Conservation (phyloP, 108 stramenopile genomes). For the Skeletonema grethae region DNA sequence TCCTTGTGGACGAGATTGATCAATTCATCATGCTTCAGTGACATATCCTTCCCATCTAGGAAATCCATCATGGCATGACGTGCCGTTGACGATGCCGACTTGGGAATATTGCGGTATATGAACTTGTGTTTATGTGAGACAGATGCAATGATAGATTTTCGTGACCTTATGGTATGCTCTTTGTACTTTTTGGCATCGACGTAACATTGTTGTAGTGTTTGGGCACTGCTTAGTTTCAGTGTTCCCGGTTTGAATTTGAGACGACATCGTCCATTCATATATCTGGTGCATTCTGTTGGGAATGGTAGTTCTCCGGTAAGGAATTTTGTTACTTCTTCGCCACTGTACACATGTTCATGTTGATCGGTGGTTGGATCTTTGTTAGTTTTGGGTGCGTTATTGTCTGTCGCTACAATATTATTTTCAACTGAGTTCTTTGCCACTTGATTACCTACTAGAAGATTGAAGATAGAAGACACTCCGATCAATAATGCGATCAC, state of each 20-base stretch:
- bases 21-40: conserved; percentile 7
- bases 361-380: background rate
- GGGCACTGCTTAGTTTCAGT: conserved; percentile 13
- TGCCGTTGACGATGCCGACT: conserved; percentile 37
- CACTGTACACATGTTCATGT: background rate
- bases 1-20: conserved; percentile 9
- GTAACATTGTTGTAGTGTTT: conserved; percentile 36
- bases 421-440: background rate
- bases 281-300: background rate
- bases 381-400: background rate
- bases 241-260: conserved; percentile 35
- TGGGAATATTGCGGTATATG: conserved; percentile 44
- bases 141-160: background rate
- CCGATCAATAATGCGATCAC: background rate
- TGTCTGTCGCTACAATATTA: background rate
- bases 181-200: conserved; percentile 31
- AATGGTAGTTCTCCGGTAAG: background rate
- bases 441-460: background rate
- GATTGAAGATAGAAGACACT: background rate
- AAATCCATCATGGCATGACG: conserved; percentile 38
- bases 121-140: conserved; percentile 26
- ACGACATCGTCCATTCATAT: background rate
- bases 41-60: conserved; percentile 25
- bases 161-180: conserved; percentile 5
- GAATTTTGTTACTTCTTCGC: background rate